phyloP scores from a whole-genome alignment of 192 early-diverging fungal genomes.

The Coemansia sp. region DNA sequence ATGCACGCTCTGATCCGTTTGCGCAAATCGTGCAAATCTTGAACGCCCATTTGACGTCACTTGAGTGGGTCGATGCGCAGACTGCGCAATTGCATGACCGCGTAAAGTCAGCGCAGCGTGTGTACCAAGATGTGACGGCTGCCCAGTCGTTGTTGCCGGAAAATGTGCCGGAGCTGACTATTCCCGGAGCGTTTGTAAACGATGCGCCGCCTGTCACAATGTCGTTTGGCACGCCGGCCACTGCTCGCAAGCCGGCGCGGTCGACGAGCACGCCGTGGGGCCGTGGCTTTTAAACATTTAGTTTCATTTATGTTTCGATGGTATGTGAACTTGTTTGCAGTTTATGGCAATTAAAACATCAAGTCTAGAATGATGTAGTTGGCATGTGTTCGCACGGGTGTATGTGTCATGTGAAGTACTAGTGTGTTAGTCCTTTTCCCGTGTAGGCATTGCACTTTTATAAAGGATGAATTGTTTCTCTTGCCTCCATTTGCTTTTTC shows the following conservation, averaged over 20 bases:
- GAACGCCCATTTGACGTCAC: slow-evolving; percentile 84
- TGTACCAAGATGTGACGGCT: slow-evolving; percentile 38
- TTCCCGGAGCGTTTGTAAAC: slow-evolving; percentile 34
- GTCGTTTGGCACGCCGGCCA: slow-evolving; percentile 38
- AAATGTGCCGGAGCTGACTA: slow-evolving; percentile 16
- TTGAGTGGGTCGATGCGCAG: slow-evolving; percentile 92
- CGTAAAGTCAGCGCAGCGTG: slow-evolving; percentile 36
- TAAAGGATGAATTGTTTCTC: too few relatives aligned
- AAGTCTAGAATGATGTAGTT: too few relatives aligned
- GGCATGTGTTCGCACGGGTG: too few relatives aligned
- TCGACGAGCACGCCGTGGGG: too few relatives aligned
- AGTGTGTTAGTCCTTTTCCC: too few relatives aligned
- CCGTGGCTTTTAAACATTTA: too few relatives aligned
- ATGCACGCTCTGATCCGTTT: slow-evolving; percentile 53
- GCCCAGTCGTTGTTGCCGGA: slow-evolving; percentile 28
- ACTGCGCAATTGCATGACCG: slow-evolving; percentile 47
- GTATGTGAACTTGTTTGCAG: too few relatives aligned
- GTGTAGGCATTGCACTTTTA: too few relatives aligned
- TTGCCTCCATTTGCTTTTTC: too few relatives aligned
- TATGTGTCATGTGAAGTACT: too few relatives aligned
- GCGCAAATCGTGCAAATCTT: slow-evolving; percentile 86
- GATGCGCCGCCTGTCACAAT: slow-evolving; percentile 36
- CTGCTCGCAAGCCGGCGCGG: slow-evolving; percentile 4
- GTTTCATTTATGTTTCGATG: too few relatives aligned
- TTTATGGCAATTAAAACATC: too few relatives aligned